These are phyloP conservation scores for Talaromyces sp. DNA, from an alignment of 2,329 filamentous ascomycete species.

Conservation along the genomic window DNA sequence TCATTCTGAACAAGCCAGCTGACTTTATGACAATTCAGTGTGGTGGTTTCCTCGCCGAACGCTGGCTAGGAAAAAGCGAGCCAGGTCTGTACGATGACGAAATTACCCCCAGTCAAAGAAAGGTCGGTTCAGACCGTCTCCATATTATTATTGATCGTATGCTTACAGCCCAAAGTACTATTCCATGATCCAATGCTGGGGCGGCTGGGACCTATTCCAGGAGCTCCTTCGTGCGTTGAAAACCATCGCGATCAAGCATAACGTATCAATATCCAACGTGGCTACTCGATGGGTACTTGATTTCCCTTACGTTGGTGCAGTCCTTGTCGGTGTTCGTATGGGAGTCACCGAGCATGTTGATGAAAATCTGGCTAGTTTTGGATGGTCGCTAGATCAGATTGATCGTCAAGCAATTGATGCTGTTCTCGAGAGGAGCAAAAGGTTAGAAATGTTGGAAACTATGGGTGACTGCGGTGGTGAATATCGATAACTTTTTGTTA, in stretches of 20 bases:
- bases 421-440: not conserved
- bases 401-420: slow-evolving; percentile 9
- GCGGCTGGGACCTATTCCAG: slow-evolving; percentile 8
- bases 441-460: slow-evolving; percentile 5
- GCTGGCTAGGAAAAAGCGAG: slow-evolving; percentile 7
- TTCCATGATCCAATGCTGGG: slow-evolving; percentile 12
- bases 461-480: slow-evolving; percentile 14
- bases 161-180: slow-evolving; percentile 2
- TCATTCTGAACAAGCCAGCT: not conserved
- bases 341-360: slow-evolving; percentile 12
- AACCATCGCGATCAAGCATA: slow-evolving; percentile 4
- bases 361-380: slow-evolving; percentile 7
- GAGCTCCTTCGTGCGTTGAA: slow-evolving; percentile 1
- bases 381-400: slow-evolving; percentile 8
- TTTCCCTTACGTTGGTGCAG: slow-evolving; percentile 8
- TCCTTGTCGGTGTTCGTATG: slow-evolving; percentile 11
- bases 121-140: not conserved
- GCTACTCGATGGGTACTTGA: slow-evolving; percentile 13
- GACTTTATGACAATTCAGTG: slow-evolving; percentile 4
- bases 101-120: slow-evolving; percentile 14
- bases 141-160: not conserved
- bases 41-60: slow-evolving; percentile 11
- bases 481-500: slow-evolving; percentile 1
- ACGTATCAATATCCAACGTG: slow-evolving; percentile 11
- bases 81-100: slow-evolving; percentile 8